These are phyloP conservation scores for Psilocybe sp. DNA, from an alignment of 768 basidiomycete genomes.

Conservation along the genomic window DNA sequence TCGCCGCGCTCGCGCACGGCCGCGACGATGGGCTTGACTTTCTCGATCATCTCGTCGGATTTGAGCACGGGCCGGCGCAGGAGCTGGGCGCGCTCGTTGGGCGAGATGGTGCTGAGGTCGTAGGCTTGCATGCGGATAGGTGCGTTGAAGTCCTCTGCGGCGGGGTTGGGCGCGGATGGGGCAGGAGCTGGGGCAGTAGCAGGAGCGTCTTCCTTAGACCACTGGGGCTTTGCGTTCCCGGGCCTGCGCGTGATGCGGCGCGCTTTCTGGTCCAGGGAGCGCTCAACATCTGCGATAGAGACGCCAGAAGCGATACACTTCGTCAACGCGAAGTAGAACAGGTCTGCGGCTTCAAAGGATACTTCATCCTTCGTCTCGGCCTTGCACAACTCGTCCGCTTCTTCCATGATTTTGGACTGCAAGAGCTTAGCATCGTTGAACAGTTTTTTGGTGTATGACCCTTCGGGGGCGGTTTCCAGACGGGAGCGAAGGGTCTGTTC, in stretches of 20 bases:
- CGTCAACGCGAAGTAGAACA: slow-evolving; percentile 88
- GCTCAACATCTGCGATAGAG: slow-evolving; percentile 77
- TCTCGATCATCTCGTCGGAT: slow-evolving; percentile 84
- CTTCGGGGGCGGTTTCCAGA: slow-evolving; percentile 73
- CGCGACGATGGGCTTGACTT: slow-evolving; percentile 93
- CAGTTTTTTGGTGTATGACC: slow-evolving; percentile 87
- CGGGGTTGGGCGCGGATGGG: slow-evolving; percentile 12
- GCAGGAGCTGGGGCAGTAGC: slow-evolving; percentile 15
- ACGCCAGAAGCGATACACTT: slow-evolving; percentile 86
- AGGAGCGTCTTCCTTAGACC: slow-evolving; percentile 34
- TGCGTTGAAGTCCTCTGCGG: slow-evolving; percentile 25
- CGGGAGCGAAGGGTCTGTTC: slow-evolving; percentile 77
- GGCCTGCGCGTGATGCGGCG: slow-evolving; percentile 81
- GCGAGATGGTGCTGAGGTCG: slow-evolving; percentile 47
- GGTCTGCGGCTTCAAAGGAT: slow-evolving; percentile 93
- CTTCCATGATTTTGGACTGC: slow-evolving; percentile 94
- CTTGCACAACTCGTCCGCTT: slow-evolving; percentile 93
- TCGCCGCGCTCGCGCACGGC: slow-evolving; percentile 84
- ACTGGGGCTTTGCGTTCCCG: slow-evolving; percentile 91
- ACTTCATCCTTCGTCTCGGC: slow-evolving; percentile 78
- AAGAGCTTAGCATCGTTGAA: slow-evolving; percentile 83
- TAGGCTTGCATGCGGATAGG: slow-evolving; percentile 79
- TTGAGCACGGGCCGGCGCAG: slow-evolving; percentile 89
- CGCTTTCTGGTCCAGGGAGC: slow-evolving; percentile 80
- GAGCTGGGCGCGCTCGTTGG: slow-evolving; percentile 59